Base-by-base conservation (phyloP, 2,329 filamentous ascomycete species). In the Plenodomus lindquistii region DNA sequence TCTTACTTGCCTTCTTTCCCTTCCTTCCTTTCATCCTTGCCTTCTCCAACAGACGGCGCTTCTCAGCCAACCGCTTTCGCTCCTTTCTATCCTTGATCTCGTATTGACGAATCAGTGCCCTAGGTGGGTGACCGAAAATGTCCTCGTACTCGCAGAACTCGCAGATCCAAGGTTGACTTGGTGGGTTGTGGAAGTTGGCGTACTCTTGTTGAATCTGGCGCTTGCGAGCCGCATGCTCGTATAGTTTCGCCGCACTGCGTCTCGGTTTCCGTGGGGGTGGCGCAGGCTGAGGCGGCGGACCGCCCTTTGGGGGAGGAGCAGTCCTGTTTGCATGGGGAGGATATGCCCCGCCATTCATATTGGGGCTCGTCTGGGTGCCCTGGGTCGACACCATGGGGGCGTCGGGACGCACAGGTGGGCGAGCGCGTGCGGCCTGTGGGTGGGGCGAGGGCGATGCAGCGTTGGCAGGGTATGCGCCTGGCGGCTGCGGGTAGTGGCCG, bases 141-240 rank as follows among this genome's bases (percentile, higher is more conserved):
- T 85, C 85, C 73, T 97, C 93, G 68, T 97, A 99, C 72, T 99
- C 94, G 77, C 94, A 99, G 70, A 97, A 97, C 66, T 97, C 90
- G 74, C 94, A 99, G 39, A 97, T 91, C 89, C 92, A 97, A 42
- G 91, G 82, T 52, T 96, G 89, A 57, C 90, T 87, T 0, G 88
- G 88, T 1, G 89, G 87, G 63, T 89, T 86, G 62, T 88, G 85
- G 53, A 84, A 84, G 70, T 94, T 95, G 47, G 84, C 81, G 56
- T 88, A 87, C 62, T 89, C 83, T 52, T 94, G 89, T 64, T 89
- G 82, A 39, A 89, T 82, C 50, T 87, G 87, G 6, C 94, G 87
- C 57, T 91, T 85, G 19, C 85, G 85, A 20, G 91, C 92, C 48
- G 91, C 90, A 52, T 85, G 75, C 1, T 83, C 78, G 56, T 94